Conservation (phyloP, 805 yeast genomes). For the Spathaspora sp. region DNA sequence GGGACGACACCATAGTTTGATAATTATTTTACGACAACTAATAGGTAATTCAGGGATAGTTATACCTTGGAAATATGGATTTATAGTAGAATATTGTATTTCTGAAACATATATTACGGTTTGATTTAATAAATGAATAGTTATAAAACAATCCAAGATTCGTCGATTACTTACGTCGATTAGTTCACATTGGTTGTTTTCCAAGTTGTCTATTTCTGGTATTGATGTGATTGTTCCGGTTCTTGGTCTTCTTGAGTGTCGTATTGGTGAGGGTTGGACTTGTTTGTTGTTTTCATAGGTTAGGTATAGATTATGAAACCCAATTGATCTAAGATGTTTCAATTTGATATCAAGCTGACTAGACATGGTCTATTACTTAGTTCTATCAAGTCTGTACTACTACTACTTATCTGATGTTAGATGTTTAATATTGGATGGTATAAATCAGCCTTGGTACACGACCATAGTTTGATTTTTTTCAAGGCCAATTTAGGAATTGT, state of each 20-base stretch:
- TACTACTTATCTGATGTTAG: too few relatives aligned
- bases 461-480: neutral
- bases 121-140: conserved; percentile 16
- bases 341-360: neutral
- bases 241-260: neutral
- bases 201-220: neutral
- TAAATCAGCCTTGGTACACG: neutral
- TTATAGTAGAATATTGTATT: conserved; percentile 14
- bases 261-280: neutral
- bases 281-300: neutral
- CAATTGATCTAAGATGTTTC: conserved; percentile 1
- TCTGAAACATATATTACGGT: conserved; percentile 32
- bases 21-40: conserved; percentile 8
- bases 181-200: conserved; percentile 2
- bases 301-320: conserved; percentile 2
- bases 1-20: conserved; percentile 19
- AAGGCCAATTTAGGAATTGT: too few relatives aligned
- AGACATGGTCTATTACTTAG: neutral
- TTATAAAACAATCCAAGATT: conserved; percentile 23
- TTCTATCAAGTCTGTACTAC: neutral
- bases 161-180: conserved; percentile 11
- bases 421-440: neutral
- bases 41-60: conserved; percentile 20
- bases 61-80: conserved; percentile 26
- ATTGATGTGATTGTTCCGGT: conserved; percentile 1